Conservation (phyloP, 805 yeast species). For the Martiniozyma abietophila region DNA sequence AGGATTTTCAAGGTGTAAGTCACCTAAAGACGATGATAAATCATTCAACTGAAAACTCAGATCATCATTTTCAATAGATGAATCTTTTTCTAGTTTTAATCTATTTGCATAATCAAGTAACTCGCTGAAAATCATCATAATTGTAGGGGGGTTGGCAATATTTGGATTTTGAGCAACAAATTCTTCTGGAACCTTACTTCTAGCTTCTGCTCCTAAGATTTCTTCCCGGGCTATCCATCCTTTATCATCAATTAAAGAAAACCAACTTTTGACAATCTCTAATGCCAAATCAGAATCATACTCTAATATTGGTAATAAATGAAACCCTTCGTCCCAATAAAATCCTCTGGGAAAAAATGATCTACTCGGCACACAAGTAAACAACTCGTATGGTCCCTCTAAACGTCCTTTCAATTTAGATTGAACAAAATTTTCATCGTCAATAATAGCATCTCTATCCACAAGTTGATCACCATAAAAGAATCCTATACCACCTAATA, state of each 20-base stretch:
- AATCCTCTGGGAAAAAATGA: constrained; percentile 95
- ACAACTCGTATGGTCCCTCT: constrained; percentile 73
- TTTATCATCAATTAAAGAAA: constrained; percentile 68
- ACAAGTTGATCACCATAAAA: constrained; percentile 78
- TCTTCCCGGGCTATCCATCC: constrained; percentile 98
- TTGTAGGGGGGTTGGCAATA: constrained; percentile 92
- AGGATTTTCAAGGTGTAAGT: constrained; percentile 47
- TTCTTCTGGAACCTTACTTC: constrained; percentile 76
- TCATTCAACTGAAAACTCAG: constrained; percentile 18
- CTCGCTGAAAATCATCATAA: constrained; percentile 63
- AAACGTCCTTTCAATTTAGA: constrained; percentile 38
- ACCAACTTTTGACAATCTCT: constrained; percentile 84
- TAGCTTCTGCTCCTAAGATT: constrained; percentile 83
- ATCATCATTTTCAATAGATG: constrained; percentile 23
- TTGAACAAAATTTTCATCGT: constrained; percentile 59
- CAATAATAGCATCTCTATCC: constrained; percentile 59
- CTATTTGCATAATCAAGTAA: constrained; percentile 32
- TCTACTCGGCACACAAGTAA: constrained; percentile 83
- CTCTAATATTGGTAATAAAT: constrained; percentile 68
- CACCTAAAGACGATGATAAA: constrained; percentile 31
- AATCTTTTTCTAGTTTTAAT: constrained; percentile 5
- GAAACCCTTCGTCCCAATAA: constrained; percentile 98
- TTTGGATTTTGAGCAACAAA: constrained; percentile 81
- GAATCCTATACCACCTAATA: constrained; percentile 86
- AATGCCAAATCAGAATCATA: constrained; percentile 78